Evolutionary conservation across 139 green algal genomes (phyloP), one percentile per base, ranked within the genome.

Genomic region (Helicosporidium sp.): DNA sequence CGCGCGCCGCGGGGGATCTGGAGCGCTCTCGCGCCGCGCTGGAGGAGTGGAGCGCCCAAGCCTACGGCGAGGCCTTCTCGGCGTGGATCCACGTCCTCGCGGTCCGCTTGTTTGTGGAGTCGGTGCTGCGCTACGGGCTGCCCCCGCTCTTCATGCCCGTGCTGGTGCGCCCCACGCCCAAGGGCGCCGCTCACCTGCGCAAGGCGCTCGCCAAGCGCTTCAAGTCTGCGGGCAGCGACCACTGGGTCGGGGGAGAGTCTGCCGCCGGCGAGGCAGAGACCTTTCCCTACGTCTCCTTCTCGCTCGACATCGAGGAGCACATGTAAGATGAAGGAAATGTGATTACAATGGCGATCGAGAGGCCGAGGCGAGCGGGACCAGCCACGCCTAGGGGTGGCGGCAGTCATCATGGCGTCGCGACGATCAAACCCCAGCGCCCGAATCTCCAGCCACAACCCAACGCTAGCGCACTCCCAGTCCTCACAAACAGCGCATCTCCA

Each of bases 101-200:
- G 0, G 70, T 98, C 25, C 71, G 88, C 15, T 54, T 97, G 20
- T 98, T 98, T 65, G 79, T 91, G 35, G 89, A 98, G 66, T 85
- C 70, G 67, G 93, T 97, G 34, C 61, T 98, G 56, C 73, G 89
- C 5, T 98, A 97, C 59, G 89, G 89, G 16, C 72, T 98, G 49
- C 89, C 89, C 12, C 88, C 88, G 3, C 64, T 74, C 28, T 83
- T 84, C 48, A 62, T 84, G 40, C 69, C 74, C 0, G 77, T 66
- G 2, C 52, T 94, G 2, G 69, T 93, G 34, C 66, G 76, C 54
- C 82, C 84, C 12, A 56, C 65, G 22, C 52, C 65, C 3, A 89
- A 84, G 62, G 29, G 46, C 34, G 64, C 75, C 28, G 55, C 31
- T 8, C 70, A 68, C 44, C 54, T 93, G 50, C 52, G 80, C 8